A percentile compares a stretch with the other conserved stretches of the same genome.
These are phyloP conservation scores for Ustilago crameri DNA, from an alignment of 1,284 basidiomycete genomes.

Conservation along the genomic window DNA sequence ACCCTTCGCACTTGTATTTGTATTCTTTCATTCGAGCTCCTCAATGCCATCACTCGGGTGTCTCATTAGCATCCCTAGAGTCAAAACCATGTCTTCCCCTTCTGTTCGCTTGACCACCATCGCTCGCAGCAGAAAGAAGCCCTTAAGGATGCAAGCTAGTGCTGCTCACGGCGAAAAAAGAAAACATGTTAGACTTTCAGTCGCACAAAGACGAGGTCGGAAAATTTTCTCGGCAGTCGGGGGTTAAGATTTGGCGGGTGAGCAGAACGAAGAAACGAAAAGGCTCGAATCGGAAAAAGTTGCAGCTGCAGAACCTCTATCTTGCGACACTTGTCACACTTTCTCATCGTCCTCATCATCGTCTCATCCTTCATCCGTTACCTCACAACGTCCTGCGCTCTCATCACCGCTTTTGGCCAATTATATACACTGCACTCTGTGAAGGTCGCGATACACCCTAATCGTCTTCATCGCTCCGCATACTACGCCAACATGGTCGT, in stretches of 20 bases:
- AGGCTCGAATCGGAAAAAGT: constrained; percentile 1
- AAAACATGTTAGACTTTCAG: too few species aligned
- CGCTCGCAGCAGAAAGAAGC: too few species aligned
- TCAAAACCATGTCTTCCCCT: too few species aligned
- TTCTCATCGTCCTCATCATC: neutral
- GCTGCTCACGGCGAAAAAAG: too few species aligned
- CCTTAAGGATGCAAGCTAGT: too few species aligned
- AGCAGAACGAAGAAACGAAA: constrained; percentile 5
- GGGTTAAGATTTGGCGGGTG: neutral
- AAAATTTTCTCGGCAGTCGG: constrained; percentile 17
- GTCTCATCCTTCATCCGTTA: neutral
- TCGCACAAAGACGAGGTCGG: constrained; percentile 1
- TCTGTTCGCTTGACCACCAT: too few species aligned
- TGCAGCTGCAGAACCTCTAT: constrained; percentile 3
- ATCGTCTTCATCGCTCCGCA: too few species aligned
- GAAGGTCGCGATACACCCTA: neutral
- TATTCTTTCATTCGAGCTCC: too few species aligned
- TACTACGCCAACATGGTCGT: constrained; percentile 76
- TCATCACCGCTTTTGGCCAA: neutral
- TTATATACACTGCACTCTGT: too few species aligned
- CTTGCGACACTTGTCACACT: neutral
- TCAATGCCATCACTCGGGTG: too few species aligned
- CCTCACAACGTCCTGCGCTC: neutral
- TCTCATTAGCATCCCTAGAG: too few species aligned
- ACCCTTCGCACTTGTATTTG: too few species aligned